Conservation (phyloP, 306 rosid species). For the Crataegus laevigata region DNA sequence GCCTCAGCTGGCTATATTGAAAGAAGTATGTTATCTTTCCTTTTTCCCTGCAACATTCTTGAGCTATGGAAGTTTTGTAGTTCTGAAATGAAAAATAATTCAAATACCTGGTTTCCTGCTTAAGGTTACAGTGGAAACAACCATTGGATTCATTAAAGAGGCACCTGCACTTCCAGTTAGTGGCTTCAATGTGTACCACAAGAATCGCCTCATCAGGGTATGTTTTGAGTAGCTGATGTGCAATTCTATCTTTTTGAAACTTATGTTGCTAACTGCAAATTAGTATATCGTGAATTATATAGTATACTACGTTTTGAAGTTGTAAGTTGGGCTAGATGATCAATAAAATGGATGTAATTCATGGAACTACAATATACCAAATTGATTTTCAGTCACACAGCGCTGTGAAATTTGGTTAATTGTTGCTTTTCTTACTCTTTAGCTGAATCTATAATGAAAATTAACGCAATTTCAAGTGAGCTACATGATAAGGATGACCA, state of each 20-base stretch:
- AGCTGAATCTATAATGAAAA: conserved; percentile 12
- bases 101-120: conserved; percentile 9
- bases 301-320: conserved; percentile 3
- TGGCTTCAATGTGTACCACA: conserved; percentile 88
- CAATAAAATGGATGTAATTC: not conserved
- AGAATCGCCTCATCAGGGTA: conserved; percentile 95
- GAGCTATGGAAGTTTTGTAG: not conserved
- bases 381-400: not conserved
- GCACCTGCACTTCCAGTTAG: conserved; percentile 48
- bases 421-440: not conserved
- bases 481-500: conserved; percentile 1
- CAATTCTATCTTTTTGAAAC: not conserved
- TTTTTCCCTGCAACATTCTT: not conserved
- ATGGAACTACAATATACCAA: not conserved
- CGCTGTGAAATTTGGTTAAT: not conserved
- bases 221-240: conserved; percentile 20
- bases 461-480: conserved; percentile 11
- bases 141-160: conserved; percentile 79
- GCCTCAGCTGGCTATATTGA: conserved; percentile 41
- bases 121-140: conserved; percentile 52
- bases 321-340: not conserved
- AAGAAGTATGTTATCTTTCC: conserved; percentile 36
- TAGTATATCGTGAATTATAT: not conserved
- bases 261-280: not conserved
- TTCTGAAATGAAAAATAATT: not conserved